Conservation (phyloP, 2,329 filamentous ascomycete species). For the Lachnellula occidentalis region DNA sequence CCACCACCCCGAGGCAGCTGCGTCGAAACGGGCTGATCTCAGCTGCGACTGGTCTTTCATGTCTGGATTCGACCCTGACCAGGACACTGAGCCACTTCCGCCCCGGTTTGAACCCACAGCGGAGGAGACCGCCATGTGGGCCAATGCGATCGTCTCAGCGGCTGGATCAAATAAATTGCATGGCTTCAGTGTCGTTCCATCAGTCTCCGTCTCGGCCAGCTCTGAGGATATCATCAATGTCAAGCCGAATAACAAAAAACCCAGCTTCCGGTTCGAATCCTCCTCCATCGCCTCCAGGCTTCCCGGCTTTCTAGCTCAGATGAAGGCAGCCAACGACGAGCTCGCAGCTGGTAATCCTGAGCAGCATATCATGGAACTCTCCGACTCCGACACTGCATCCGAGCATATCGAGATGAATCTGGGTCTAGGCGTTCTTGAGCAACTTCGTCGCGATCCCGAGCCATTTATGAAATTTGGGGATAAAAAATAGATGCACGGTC, state of each 20-base stretch:
- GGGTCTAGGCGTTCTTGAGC: slow-evolving; percentile 19
- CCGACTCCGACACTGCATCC: slow-evolving; percentile 8
- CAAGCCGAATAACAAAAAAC: slow-evolving; percentile 17
- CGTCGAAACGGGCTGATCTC: neutral
- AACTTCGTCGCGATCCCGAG: slow-evolving; percentile 4
- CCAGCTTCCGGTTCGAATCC: slow-evolving; percentile 9
- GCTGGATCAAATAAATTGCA: neutral
- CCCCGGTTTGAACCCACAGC: neutral
- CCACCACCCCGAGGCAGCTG: neutral
- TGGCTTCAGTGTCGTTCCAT: neutral
- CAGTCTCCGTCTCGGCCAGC: neutral
- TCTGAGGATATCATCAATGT: slow-evolving; percentile 16
- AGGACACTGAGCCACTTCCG: neutral
- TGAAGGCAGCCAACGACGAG: slow-evolving; percentile 19
- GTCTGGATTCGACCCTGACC: neutral
- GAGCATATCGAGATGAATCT: slow-evolving; percentile 16
- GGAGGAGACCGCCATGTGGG: neutral
- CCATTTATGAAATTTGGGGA: neutral
- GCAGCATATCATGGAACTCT: slow-evolving; percentile 11
- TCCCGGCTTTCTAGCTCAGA: slow-evolving; percentile 14
- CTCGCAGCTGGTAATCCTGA: slow-evolving; percentile 12
- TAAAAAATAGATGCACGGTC: neutral
- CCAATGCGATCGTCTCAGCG: neutral
- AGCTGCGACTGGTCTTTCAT: neutral
- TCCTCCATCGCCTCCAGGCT: slow-evolving; percentile 5